Conservation (phyloP, 106 monocot species). For the Cymbidium sinense region DNA sequence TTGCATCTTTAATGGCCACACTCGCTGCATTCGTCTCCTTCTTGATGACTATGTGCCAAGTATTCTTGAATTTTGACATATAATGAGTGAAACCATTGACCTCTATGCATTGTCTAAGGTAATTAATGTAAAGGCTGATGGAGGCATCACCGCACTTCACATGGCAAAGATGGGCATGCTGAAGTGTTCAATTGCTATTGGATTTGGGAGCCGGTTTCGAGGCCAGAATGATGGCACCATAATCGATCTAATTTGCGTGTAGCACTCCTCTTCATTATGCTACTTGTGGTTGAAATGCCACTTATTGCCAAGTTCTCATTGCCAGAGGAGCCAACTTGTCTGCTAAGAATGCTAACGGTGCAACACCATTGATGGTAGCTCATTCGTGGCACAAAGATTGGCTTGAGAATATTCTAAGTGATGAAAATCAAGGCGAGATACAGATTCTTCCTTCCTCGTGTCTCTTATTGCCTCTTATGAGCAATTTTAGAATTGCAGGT, state of each 20-base stretch:
- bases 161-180: conserved; percentile 72
- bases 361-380: conserved; percentile 85
- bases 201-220: conserved; percentile 72
- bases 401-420: conserved; percentile 64
- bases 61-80: conserved; percentile 42
- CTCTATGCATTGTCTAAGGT: conserved; percentile 41
- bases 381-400: conserved; percentile 71
- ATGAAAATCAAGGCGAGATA: conserved; percentile 32
- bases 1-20: conserved; percentile 67
- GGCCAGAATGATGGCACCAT: conserved; percentile 73
- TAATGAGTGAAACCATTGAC: conserved; percentile 31
- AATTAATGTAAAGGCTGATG: conserved; percentile 66
- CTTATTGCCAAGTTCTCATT: conserved; percentile 54
- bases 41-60: conserved; percentile 69
- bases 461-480: conserved; percentile 72
- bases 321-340: conserved; percentile 46
- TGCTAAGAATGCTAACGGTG: conserved; percentile 54
- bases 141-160: conserved; percentile 77
- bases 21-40: conserved; percentile 74
- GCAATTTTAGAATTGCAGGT: conserved; percentile 79
- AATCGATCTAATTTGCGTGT: conserved; percentile 67
- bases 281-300: conserved; percentile 87
- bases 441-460: conserved; percentile 61
- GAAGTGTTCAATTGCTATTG: conserved; percentile 67
- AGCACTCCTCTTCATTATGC: conserved; percentile 93